phyloP scores from a whole-genome alignment of 140 eudicot species.

The Erigeron philadelphicus region DNA sequence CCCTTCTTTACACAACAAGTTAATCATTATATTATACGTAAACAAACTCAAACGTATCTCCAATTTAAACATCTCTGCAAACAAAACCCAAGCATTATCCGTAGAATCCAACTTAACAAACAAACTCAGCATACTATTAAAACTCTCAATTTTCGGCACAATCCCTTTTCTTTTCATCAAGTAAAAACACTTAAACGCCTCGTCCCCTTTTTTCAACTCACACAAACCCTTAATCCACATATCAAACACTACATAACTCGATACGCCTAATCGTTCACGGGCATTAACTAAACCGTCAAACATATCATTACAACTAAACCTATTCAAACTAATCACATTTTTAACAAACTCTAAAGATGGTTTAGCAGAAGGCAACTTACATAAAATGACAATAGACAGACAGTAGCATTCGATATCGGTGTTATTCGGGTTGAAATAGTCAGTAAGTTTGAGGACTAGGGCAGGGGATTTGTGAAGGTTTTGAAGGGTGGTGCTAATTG shows the following conservation, averaged over 20 bases:
- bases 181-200: slow-evolving; percentile 43
- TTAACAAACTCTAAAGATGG: slow-evolving; percentile 33
- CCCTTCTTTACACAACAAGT: slow-evolving; percentile 67
- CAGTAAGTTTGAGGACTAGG: slow-evolving; percentile 36
- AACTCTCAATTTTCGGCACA: slow-evolving; percentile 48
- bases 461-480: slow-evolving; percentile 47
- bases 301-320: slow-evolving; percentile 20
- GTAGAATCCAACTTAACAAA: slow-evolving; percentile 38
- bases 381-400: slow-evolving; percentile 43
- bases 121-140: slow-evolving; percentile 54
- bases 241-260: slow-evolving; percentile 42
- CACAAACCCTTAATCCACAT: slow-evolving; percentile 45
- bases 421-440: slow-evolving; percentile 25
- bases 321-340: slow-evolving; percentile 28
- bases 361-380: slow-evolving; percentile 36
- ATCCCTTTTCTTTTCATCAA: slow-evolving; percentile 38
- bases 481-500: slow-evolving; percentile 39
- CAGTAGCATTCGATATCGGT: slow-evolving; percentile 36
- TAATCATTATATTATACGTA: slow-evolving; percentile 73
- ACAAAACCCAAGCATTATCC: slow-evolving; percentile 47
- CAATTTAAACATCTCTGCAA: slow-evolving; percentile 61
- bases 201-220: slow-evolving; percentile 51
- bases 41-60: slow-evolving; percentile 36
- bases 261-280: slow-evolving; percentile 32
- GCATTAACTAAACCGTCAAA: slow-evolving; percentile 41